Evolutionary conservation across 2,329 filamentous ascomycete genomes (phyloP), one percentile per base, ranked within the genome.

Genomic region (Aspergillus sp.): DNA sequence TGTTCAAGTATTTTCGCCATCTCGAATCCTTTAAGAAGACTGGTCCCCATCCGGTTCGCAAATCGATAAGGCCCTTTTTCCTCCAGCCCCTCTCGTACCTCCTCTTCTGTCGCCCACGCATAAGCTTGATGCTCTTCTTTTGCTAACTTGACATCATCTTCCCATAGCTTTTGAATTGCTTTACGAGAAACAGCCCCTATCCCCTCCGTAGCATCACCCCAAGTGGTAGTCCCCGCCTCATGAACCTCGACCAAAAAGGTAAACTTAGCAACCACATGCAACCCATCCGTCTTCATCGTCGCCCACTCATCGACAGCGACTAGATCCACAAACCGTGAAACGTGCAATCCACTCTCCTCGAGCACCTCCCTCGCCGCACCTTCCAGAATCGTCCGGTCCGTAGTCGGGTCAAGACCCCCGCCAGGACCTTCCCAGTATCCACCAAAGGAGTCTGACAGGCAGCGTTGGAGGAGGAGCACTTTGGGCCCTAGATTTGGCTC

Each of bases 351-450:
- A 0, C 73, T 73, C 55, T 80, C 77, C 57, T 81, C 77, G 38
- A 70, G 67, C 9, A 78, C 60, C 53, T 80, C 77, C 6, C 77
- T 69, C 7, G 66, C 76, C 2, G 73, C 71, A 1, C 70, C 71
- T 44, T 76, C 71, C 1, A 80, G 59, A 30, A 81, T 63, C 0
- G 71, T 76, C 12, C 63, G 56, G 49, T 80, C 77, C 0, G 60
- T 61, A 1, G 49, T 43, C 33, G 80, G 77, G 23, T 67, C 66
- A 10, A 69, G 70, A 2, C 78, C 78, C 6, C 37, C 37, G 5
- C 77, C 76, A 3, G 78, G 76, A 1, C 75, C 65, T 53, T 81
- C 78, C 76, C 76, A 75, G 49, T 57, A 60, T 5, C 62, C 60
- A 1, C 67, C 65, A 49, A 64, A 67, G 2, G 63, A 60, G 50